Base-by-base conservation (phyloP, 441 rosid species). In the Pelargonium hybrid region DNA sequence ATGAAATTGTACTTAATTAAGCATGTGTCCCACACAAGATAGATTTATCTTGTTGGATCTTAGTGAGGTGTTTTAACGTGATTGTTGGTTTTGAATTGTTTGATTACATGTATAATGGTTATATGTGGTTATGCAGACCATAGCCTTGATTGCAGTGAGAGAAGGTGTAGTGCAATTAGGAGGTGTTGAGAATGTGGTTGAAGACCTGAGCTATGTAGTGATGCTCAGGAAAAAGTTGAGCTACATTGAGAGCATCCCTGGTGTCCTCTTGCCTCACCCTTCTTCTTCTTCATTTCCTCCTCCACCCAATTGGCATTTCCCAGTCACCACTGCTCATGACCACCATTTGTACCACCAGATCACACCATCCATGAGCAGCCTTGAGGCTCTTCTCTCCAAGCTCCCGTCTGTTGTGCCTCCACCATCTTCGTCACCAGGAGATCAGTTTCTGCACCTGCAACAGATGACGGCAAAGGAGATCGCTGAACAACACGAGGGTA, bases 101-200 rank as follows among this genome's bases (percentile, higher is more conserved):
- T n/a, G n/a, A n/a, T n/a, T n/a, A n/a, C n/a, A n/a, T n/a, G n/a
- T n/a, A n/a, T 31, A 43, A 73, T 69, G 75, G 59, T 65, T 45
- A 57, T 65, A 41, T 63, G 50, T 45, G n/a, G n/a, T 67, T 23
- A 69, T 77, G 80, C 92, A 93, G 98, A 93, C 98, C 78, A 93
- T 93, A 71, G 96, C 95, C 18, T 80, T 93, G 85, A 87, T 93
- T 73, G 95, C 96, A 52, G 96, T 93, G 76, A 84, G 95, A 79
- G 98, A 91, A 87, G 98, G 98, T 72, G 96, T 93, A 69, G 91
- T 93, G 69, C 98, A 93, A 80, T 83, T 93, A 73, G 98, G 98
- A 76, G 87, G 95, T 69, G 85, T 88, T 31, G 37, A 31, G 37
- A 5, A 31, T 4, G 97, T 93, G 64, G 73, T 87, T 70, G 98